Evolutionary conservation across 1,284 basidiomycete species (phyloP).

Genomic region (Malassezia equina): DNA sequence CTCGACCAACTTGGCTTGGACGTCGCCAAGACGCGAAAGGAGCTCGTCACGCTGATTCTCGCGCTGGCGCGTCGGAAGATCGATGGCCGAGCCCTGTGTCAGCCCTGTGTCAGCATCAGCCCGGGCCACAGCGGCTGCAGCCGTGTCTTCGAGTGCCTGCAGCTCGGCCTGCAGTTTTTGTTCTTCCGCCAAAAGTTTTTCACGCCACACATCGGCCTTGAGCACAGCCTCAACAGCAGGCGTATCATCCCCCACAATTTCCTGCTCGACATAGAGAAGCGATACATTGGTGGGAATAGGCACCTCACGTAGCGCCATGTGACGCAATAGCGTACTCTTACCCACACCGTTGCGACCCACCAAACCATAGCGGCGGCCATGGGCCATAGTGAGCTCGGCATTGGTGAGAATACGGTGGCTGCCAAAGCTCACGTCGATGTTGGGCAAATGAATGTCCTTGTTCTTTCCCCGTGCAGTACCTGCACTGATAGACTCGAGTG

Average conservation of each 20-base stretch:
- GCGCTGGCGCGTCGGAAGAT: conserved; percentile 45
- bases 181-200: conserved; percentile 40
- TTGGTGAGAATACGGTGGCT: conserved; percentile 81
- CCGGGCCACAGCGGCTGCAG: conserved; percentile 22
- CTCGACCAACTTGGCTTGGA: conserved; percentile 79
- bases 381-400: conserved; percentile 28
- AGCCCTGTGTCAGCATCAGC: conserved; percentile 19
- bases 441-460: conserved; percentile 79
- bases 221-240: conserved; percentile 83
- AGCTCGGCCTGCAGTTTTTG: conserved; percentile 32
- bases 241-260: conserved; percentile 76
- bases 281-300: conserved; percentile 70
- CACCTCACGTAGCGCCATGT: conserved; percentile 89
- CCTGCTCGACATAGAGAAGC: conserved; percentile 96
- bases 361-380: conserved; percentile 50
- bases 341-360: conserved; percentile 71
- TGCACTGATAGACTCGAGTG: conserved; percentile 65
- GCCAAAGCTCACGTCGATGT: conserved; percentile 64
- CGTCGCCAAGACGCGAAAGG: conserved; percentile 72
- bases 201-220: conserved; percentile 53
- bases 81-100: conserved; percentile 32
- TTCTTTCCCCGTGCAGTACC: conserved; percentile 59
- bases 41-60: conserved; percentile 61
- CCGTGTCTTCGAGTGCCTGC: conserved; percentile 35
- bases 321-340: conserved; percentile 84